Base-by-base conservation (phyloP, 225 moss, liverwort and hornwort genomes). In the Asterella californica region DNA sequence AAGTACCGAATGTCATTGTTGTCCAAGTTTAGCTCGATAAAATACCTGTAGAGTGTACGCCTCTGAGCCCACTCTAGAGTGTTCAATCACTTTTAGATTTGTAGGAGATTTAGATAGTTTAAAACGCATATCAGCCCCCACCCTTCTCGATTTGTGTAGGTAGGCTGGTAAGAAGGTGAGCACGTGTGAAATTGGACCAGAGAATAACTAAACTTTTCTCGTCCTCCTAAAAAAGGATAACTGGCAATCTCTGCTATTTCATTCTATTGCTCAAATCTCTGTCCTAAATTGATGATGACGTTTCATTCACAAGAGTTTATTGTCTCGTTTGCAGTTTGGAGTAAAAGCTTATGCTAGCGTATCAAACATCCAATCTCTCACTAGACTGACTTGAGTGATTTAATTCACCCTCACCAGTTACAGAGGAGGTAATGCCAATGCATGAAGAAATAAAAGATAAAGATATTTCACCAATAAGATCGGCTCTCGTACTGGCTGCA, bases 401-500 rank as follows among this genome's bases (percentile, higher is more conserved):
- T 19, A 21, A 6, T 8, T 17, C 65, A 17, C 10, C 42, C 29
- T 42, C 71, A 71, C 0, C 47, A 15, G 8, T 12, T n/a, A 45
- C 71, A 33, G 12, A 21, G n/a, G 57, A 11, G 24, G 69, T 70
- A 2, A 42, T 42, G 42, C 7, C 3, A 70, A 21, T 24, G 17
- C 17, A 46, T 9, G 10, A 45, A 25, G 42, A 71, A 71, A 24
- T 2, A 52, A 0, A 14, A 49, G 15, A 79, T 68, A 9, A 33
- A 29, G 29, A 34, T 5, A 32, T 2, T 19, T 15, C 76, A 86
- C 83, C 81, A 2, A 83, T 76, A 60, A 86, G 83, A 66, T 73
- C 78, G 29, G 12, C 52, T 79, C 83, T 80, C 62, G 86, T 79
- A 45, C 63, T 83, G 34, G 80, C 33, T 72, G 83, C 81, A n/a